Percentiles rank a stretch among this genome's conserved stretches.
Evolutionary conservation across 1,284 basidiomycete species (phyloP).

Genomic region (Omphalotus olearius): DNA sequence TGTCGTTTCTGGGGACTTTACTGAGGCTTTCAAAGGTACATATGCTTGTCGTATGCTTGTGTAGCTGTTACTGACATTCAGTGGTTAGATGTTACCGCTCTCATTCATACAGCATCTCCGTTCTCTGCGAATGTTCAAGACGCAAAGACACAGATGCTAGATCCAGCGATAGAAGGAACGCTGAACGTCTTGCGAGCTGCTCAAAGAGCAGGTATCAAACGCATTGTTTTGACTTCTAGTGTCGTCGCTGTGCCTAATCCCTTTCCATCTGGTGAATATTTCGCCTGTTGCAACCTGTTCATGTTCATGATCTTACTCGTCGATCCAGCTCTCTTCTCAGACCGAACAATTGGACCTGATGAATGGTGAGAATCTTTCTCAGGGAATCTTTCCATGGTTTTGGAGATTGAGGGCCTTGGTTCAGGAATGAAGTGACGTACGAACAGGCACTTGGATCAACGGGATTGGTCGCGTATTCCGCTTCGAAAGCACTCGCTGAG

Average conservation of each 20-base stretch:
- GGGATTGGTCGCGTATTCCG: slow-evolving; percentile 26
- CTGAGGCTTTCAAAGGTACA: slow-evolving; percentile 16
- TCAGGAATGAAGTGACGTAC: slow-evolving; percentile 16
- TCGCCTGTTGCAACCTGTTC: slow-evolving; percentile 14
- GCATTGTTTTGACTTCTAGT: slow-evolving; percentile 21
- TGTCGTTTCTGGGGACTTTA: slow-evolving; percentile 14
- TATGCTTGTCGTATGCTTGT: too few species aligned
- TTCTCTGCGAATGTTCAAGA: slow-evolving; percentile 5
- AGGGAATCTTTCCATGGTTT: too few species aligned
- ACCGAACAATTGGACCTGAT: not conserved
- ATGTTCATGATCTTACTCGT: slow-evolving; percentile 8
- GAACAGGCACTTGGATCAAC: slow-evolving; percentile 12
- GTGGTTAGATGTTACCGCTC: not conserved
- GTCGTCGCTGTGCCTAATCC: slow-evolving; percentile 6
- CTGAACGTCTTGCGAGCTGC: slow-evolving; percentile 17
- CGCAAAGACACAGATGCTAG: slow-evolving; percentile 2
- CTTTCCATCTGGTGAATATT: slow-evolving; percentile 16
- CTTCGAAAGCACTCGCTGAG: slow-evolving; percentile 32
- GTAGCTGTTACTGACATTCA: too few species aligned
- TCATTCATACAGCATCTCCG: slow-evolving; percentile 20
- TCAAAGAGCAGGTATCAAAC: slow-evolving; percentile 19
- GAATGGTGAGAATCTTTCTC: slow-evolving; percentile 7
- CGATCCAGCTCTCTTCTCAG: not conserved
- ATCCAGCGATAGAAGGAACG: slow-evolving; percentile 4
- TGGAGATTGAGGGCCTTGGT: too few species aligned